Evolutionary conservation across 768 basidiomycete genomes (phyloP), one percentile per base, ranked within the genome.

Genomic region (Boletus vermiculosoides): DNA sequence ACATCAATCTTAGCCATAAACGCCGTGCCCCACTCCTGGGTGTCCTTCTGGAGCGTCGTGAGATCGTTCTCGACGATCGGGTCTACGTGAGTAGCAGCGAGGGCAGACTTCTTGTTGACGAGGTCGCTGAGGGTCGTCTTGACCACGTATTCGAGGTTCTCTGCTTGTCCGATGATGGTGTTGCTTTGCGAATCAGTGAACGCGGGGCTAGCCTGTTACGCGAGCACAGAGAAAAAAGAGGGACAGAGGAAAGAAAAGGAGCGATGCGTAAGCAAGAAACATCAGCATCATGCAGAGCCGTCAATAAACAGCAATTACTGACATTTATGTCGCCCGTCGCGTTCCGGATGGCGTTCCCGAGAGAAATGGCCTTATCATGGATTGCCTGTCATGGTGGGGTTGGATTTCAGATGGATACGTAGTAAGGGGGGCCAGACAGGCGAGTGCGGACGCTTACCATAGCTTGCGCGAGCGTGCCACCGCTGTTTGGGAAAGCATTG

Each of bases 331-430:
- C 39, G 0, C 10, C 0, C 6, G 54, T 56, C 30, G 54, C 3
- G 9, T 1, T 7, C 30, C 7, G 0, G 22, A 53, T 2, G 9
- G 0, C 0, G 1, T 0, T 1, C 0, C 0, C 4, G 18, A 61
- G 8, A 0, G 12, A 0, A 1, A 0, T 0, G 3, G 20, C 42
- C 1, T 0, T 12, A 0, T 5, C 0, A 0, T 57, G 47, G 30
- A 64, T 36, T 4, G 0, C 3, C 65, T 65, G 36, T 50, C 22
- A n/a, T 8, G 1, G 23, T 25, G 16, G 3, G 9, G 25, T 34
- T 30, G 20, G n/a, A 8, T 31, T 31, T 40, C 22, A 16, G 33
- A 44, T 18, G 28, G 9, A 6, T 23, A 23, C 4, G 15, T 9
- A 50, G 33, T 7, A 20, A 22, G 18, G 20, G 6, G 1, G 28